These are phyloP conservation scores for Noccaea caerulescens DNA, from an alignment of 345 rosid genomes.

Conservation along the genomic window DNA sequence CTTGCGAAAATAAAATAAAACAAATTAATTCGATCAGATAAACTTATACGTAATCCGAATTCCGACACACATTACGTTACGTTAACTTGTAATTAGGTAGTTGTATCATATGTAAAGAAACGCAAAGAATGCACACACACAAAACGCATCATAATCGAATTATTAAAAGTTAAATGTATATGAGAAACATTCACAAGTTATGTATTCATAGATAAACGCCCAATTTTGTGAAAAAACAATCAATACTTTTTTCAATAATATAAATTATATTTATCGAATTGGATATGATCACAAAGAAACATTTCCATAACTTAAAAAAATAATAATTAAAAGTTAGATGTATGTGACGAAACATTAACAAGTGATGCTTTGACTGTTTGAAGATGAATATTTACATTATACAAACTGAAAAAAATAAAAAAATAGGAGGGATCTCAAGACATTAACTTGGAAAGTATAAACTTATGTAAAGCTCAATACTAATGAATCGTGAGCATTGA, in stretches of 20 bases:
- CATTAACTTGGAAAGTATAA: neutral
- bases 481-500: conserved; percentile 11
- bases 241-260: no score
- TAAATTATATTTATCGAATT: no score
- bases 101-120: neutral
- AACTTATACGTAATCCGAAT: neutral
- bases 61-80: neutral
- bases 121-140: neutral
- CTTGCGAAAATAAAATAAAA: neutral
- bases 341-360: no score
- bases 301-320: no score
- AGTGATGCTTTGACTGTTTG: neutral
- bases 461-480: neutral
- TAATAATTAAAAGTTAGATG: no score
- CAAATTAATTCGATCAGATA: neutral
- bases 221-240: neutral
- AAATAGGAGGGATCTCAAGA: neutral
- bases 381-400: conserved; percentile 6
- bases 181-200: neutral
- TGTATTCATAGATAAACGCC: neutral
- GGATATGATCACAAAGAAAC: no score
- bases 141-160: neutral
- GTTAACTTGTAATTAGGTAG: neutral
- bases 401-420: neutral
- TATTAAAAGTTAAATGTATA: neutral